phyloP scores from a whole-genome alignment of 345 rosid genomes.

The Acer saccharum region DNA sequence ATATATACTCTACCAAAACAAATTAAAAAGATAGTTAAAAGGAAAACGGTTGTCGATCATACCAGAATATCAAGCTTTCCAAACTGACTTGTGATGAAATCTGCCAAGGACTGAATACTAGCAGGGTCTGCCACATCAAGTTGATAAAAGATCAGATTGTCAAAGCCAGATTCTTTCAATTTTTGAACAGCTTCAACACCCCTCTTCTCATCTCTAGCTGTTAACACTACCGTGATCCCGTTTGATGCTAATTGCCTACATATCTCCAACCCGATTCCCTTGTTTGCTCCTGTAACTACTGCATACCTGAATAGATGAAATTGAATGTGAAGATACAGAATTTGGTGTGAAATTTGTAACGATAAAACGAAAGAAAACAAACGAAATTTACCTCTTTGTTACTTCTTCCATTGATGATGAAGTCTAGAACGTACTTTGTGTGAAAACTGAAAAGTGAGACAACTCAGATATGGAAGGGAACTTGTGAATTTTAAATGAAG shows the following conservation, averaged over 20 bases:
- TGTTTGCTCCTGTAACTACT: conserved; percentile 52
- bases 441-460: neutral
- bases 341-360: neutral
- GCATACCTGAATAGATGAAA: conserved; percentile 32
- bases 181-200: conserved; percentile 50
- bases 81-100: conserved; percentile 33
- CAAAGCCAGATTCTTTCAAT: conserved; percentile 34
- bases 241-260: conserved; percentile 38
- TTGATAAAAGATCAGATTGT: conserved; percentile 38
- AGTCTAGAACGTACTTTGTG: too few species aligned
- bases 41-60: neutral
- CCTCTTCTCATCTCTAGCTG: conserved; percentile 46
- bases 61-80: conserved; percentile 60
- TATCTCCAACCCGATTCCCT: conserved; percentile 50
- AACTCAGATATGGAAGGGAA: neutral
- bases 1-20: neutral
- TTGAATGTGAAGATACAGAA: neutral
- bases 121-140: conserved; percentile 54
- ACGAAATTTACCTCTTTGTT: neutral
- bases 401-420: conserved; percentile 14
- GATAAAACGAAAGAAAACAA: neutral
- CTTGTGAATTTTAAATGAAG: neutral
- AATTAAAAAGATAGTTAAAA: neutral
- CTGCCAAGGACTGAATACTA: conserved; percentile 37
- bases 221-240: conserved; percentile 35